Evolutionary conservation across 2,329 filamentous ascomycete genomes (phyloP).

Genomic region (Grosmannia serpens): DNA sequence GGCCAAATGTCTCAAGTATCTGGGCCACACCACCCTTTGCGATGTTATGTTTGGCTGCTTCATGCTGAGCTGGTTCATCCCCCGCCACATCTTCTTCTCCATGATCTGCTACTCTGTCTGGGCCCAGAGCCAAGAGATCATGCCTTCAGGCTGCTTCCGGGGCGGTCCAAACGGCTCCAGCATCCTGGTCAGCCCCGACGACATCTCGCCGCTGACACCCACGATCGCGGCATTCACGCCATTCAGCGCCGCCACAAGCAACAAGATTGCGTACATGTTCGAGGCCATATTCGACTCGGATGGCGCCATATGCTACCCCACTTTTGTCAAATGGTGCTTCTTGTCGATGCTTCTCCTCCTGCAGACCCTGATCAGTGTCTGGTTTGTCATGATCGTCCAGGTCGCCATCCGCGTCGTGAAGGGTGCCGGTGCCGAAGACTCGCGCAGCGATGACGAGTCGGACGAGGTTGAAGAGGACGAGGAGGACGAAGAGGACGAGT

Average conservation of each 20-base stretch:
- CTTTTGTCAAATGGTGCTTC: slow-evolving; percentile 64
- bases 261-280: slow-evolving; percentile 50
- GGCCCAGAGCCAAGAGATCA: slow-evolving; percentile 47
- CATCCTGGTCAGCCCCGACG: slow-evolving; percentile 1
- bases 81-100: slow-evolving; percentile 72
- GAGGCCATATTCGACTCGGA: slow-evolving; percentile 62
- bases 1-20: slow-evolving; percentile 90
- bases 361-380: slow-evolving; percentile 66
- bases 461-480: slow-evolving; percentile 49
- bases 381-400: slow-evolving; percentile 81
- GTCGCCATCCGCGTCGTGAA: slow-evolving; percentile 71
- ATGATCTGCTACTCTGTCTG: slow-evolving; percentile 76
- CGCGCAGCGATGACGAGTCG: slow-evolving; percentile 75
- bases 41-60: slow-evolving; percentile 79
- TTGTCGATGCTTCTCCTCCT: slow-evolving; percentile 64
- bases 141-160: slow-evolving; percentile 61
- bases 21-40: slow-evolving; percentile 63
- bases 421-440: slow-evolving; percentile 71
- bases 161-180: slow-evolving; percentile 35
- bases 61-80: slow-evolving; percentile 71
- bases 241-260: slow-evolving; percentile 10
- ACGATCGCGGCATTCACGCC: slow-evolving; percentile 3
- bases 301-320: slow-evolving; percentile 70
- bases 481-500: slow-evolving; percentile 46
- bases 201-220: slow-evolving; percentile 3